These are phyloP conservation scores for Scenedesmus sp. DNA, from an alignment of 163 green algal species.

Conservation along the genomic window DNA sequence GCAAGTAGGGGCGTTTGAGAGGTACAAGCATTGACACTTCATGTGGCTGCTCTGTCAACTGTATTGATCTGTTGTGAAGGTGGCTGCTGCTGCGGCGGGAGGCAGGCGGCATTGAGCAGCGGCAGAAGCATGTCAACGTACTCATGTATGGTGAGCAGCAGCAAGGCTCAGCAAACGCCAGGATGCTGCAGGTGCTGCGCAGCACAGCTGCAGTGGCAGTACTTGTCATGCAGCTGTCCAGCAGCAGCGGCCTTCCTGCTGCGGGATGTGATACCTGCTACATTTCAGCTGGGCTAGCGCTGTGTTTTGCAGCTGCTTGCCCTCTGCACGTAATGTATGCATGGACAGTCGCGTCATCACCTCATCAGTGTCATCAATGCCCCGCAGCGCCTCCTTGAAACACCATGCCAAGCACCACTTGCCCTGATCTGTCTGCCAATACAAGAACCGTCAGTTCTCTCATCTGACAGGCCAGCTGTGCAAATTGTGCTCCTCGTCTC, in stretches of 20 bases:
- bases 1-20: too few relatives aligned
- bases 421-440: slow-evolving; percentile 30
- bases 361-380: too few relatives aligned
- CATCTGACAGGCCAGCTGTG: background rate
- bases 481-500: background rate
- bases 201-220: background rate
- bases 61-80: slow-evolving; percentile 38
- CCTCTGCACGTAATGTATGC: too few relatives aligned
- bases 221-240: background rate
- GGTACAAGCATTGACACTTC: background rate
- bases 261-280: background rate
- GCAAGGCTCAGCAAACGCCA: background rate
- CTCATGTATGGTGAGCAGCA: slow-evolving; percentile 71
- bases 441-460: too few relatives aligned
- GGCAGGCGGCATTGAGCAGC: slow-evolving; percentile 62
- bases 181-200: background rate
- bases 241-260: background rate
- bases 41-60: background rate
- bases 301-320: too few relatives aligned
- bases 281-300: background rate
- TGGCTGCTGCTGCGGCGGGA: slow-evolving; percentile 60
- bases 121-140: slow-evolving; percentile 85
- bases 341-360: too few relatives aligned
- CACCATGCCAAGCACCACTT: too few relatives aligned
- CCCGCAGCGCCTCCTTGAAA: too few relatives aligned